Evolutionary conservation across 805 yeast species (phyloP), one percentile per base, ranked within the genome.

Genomic region (Suhomyces tanzawaensis): DNA sequence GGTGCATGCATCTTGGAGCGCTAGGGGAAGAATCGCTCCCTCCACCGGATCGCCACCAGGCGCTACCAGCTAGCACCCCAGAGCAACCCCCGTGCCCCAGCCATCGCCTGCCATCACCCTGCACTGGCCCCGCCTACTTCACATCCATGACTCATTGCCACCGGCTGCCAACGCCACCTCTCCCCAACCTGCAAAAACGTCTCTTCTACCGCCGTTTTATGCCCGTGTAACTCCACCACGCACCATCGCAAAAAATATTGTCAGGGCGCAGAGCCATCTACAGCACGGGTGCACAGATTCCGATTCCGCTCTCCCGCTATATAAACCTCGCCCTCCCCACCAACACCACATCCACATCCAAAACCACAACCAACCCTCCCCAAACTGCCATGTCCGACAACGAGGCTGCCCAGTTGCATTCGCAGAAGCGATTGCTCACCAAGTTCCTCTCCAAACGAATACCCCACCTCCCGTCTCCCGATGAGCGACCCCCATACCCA

Each of bases 381-480:
- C 27, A 5, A n/a, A 8, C 13, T n/a, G n/a, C 30, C 16, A 27
- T 27, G 30, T 27, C 30, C 19, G 30, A 27, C 27, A n/a, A 25
- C 23, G 48, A 40, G 17, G 32, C 39, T 36, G 36, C 43, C 8
- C 40, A 45, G 14, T 39, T 49, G 14, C 45, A 41, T 26, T 56
- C 54, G 14, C 72, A 68, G 44, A 52, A 49, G 42, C 52, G 73
- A 29, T 46, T 64, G 19, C 49, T 69, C 16, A 54, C 69, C 34
- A 59, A 60, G 27, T 34, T 67, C 17, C 50, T 66, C 19, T 51
- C 60, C 23, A 66, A 66, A 37, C 50, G 55, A 16, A 72, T 76
- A 2, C 85, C 85, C 1, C 47, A 58, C 2, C 51, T 79, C 0
- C 83, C 85, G 0, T 43, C 62, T 1, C 72, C 70, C 16, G 74